Base-by-base conservation (phyloP, 2,329 filamentous ascomycete genomes). In the Thelonectria rubi region DNA sequence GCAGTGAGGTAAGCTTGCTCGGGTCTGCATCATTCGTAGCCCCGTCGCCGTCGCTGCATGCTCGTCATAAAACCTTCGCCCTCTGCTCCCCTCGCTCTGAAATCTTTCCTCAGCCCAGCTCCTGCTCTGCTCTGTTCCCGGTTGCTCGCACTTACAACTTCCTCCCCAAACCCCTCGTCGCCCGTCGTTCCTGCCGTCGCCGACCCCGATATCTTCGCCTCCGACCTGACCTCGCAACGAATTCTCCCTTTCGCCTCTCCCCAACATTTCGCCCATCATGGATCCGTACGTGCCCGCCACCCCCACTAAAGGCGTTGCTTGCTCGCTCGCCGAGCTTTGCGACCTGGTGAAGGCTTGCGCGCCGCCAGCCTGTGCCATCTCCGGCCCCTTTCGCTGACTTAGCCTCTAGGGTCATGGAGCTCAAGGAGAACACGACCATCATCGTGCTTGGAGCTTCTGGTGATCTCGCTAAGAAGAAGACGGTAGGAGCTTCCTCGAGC, bases 381-480 rank as follows among this genome's bases (percentile, higher is more conserved):
- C 24, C 45, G 42, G 56, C 64, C 56, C 42, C 1, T 40, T 30
- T 61, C 47, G 60, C 70, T 39, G 8, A 21, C 8, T 20, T 17
- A 12, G 20, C 15, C n/a, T 30, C 26, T 42, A 73, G 71, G 76
- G 89, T 88, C 74, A 86, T 96, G 80, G 95, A 99, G 88, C 90
- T 99, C 76, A 99, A 97, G 86, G 93, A 98, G 76, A 96, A 99
- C 86, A 99, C 95, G 69, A 88, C 94, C 76, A 96, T 99, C 74
- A 87, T 99, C 74, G 95, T 99, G 73, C 89, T 99, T 70, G 95
- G 95, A 75, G 95, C 95, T 69, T 99, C 95, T 55, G 95, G 95
- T 74, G 95, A 99, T 85, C 83, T 99, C 70, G 95, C 95, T 53
- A 99, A 99, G 87, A 99, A 99, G 90, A 99, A 99, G 90, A 99